Conservation (phyloP, 805 yeast species). For the Candida arabinofermentans region DNA sequence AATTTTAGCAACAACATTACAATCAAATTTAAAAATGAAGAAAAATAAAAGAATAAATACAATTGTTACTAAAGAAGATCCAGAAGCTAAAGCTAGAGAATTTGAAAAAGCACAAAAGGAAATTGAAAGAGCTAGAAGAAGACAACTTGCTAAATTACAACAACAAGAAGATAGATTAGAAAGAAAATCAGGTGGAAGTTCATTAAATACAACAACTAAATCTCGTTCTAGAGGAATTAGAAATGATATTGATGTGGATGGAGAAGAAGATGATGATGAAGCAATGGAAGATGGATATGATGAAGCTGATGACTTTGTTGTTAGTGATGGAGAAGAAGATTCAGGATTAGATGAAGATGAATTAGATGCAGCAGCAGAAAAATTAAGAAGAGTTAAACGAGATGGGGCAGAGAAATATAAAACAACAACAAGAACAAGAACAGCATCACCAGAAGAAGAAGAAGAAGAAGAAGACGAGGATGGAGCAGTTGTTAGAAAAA, state of each 20-base stretch:
- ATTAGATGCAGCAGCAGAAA: constrained; percentile 52
- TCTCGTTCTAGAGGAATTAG: constrained; percentile 25
- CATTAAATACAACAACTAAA: too few species aligned
- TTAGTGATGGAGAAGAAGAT: constrained; percentile 33
- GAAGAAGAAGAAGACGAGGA: constrained; percentile 47
- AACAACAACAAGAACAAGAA: constrained; percentile 31
- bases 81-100: constrained; percentile 61
- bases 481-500: constrained; percentile 38
- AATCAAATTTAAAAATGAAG: constrained; percentile 40
- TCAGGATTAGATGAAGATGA: constrained; percentile 32
- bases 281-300: constrained; percentile 27
- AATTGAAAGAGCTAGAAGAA: constrained; percentile 60
- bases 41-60: constrained; percentile 47
- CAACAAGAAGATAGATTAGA: constrained; percentile 57
- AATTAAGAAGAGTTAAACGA: constrained; percentile 50
- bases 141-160: constrained; percentile 48
- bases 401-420: constrained; percentile 52
- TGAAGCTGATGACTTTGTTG: constrained; percentile 33
- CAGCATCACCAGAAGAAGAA: constrained; percentile 39
- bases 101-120: constrained; percentile 66
- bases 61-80: constrained; percentile 56
- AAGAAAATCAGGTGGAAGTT: constrained; percentile 26
- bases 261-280: constrained; percentile 33
- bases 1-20: constrained; percentile 69
- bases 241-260: constrained; percentile 41